Base-by-base conservation (phyloP, 129 eudicot species). In the carrot (Daucus carota) region DNA sequence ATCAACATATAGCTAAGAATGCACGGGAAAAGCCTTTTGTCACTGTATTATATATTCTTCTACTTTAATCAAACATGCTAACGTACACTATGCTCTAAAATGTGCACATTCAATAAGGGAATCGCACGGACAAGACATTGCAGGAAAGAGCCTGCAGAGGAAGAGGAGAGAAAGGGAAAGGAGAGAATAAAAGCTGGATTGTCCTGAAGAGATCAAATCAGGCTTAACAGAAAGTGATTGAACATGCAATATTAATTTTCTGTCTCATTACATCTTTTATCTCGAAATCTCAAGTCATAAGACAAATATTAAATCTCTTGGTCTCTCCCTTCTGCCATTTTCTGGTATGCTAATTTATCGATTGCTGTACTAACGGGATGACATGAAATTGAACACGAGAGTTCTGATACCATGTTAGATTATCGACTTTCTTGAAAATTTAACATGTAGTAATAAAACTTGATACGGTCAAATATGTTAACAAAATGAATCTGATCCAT, bases 51-150 rank as follows among this genome's bases (percentile, higher is more conserved):
- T 69, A 18, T 68, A 3, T 33, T 46, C 11, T 44, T 77, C 76
- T 26, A 72, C 80, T 84, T 66, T 63, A 81, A 75, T 85, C 81
- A 81, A 16, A 38, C 50, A 15, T 17, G 65, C 78, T 70, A 84
- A 52, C 79, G 15, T 72, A 66, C 81, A 43, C 83, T 33, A 57
- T 3, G 38, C 72, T 71, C 44, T 67, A 46, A 36, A 16, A 48
- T 75, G 42, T 73, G 4, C 71, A 75, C 22, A 54, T 41, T 73
- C 5, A 44, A 12, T 17, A 42, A 3, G 11, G 24, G 42, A 67
- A 32, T 67, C 72, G 45, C 72, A 67, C 72, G 43, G 72, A 67
- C 72, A 57, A 57, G 65, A 32, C 72, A 63, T 63, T 16, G 70
- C 70, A 28, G 70, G 22, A 60, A 29, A 24, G 31, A 32, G 36